Percentiles rank a stretch among this genome's conserved stretches.
These are phyloP conservation scores for Calamus simplicifolius DNA, from an alignment of 176 grass and related monocot species.

Conservation along the genomic window DNA sequence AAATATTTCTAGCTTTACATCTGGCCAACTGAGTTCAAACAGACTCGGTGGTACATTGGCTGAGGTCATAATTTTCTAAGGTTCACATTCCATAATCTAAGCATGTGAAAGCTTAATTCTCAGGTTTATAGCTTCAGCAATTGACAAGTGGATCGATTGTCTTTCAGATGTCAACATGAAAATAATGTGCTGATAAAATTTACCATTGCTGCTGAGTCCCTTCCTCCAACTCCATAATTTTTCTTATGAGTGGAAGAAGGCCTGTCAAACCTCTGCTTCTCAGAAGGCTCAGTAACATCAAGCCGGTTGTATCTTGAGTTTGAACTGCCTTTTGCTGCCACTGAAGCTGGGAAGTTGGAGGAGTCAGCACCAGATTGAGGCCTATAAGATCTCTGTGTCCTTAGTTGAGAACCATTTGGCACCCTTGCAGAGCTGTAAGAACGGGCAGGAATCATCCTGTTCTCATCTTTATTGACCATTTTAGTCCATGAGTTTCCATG, in stretches of 20 bases:
- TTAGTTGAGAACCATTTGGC: constrained; percentile 28
- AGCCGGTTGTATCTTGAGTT: constrained; percentile 26
- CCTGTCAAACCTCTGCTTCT: constrained; percentile 24
- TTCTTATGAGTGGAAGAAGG: constrained; percentile 23
- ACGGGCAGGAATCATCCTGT: constrained; percentile 19
- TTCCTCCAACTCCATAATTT: background rate
- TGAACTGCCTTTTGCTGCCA: background rate
- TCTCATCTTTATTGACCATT: constrained; percentile 21
- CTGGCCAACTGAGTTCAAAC: too few species aligned
- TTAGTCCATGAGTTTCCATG: constrained; percentile 62
- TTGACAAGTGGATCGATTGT: too few species aligned
- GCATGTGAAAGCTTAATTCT: too few species aligned
- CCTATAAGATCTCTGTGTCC: constrained; percentile 12
- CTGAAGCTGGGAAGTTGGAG: constrained; percentile 1
- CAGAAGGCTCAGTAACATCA: constrained; percentile 35
- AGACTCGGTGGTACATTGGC: too few species aligned
- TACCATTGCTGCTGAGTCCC: constrained; percentile 10
- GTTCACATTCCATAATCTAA: too few species aligned
- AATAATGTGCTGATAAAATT: background rate
- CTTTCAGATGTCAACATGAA: too few species aligned
- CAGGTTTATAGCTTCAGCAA: too few species aligned
- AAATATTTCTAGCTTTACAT: too few species aligned
- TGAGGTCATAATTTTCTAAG: too few species aligned
- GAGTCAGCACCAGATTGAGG: constrained; percentile 48
- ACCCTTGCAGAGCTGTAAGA: constrained; percentile 50